Evolutionary conservation across 1,139 yeast genomes (phyloP).

Genomic region (Blastobotrys serpentis): DNA sequence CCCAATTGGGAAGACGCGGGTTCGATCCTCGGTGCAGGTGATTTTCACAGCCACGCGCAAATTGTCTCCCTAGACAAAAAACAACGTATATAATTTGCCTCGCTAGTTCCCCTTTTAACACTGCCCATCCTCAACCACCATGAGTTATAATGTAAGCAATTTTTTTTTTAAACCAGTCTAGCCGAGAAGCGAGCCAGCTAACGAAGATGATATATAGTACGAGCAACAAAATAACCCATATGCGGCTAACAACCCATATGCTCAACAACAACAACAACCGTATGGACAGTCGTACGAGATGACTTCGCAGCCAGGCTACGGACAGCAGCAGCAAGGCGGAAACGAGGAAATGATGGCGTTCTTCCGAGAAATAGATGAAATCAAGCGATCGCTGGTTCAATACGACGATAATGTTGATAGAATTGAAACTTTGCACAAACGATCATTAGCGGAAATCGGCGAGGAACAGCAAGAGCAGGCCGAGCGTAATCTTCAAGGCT

Average conservation of each 20-base stretch:
- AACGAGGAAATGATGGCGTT: constrained; percentile 66
- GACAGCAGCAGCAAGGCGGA: constrained; percentile 9
- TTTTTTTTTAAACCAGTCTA: neutral
- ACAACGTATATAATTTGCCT: neutral
- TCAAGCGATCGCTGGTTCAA: constrained; percentile 77
- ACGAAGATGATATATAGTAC: neutral
- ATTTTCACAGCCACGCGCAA: constrained; percentile 8
- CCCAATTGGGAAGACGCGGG: neutral
- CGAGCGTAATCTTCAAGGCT: constrained; percentile 72
- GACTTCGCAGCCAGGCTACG: constrained; percentile 27
- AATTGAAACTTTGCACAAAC: constrained; percentile 78
- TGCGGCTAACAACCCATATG: constrained; percentile 2
- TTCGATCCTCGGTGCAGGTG: constrained; percentile 8
- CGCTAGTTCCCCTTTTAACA: neutral
- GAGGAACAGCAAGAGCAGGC: constrained; percentile 67
- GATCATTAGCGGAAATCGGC: constrained; percentile 79
- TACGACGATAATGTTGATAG: constrained; percentile 76
- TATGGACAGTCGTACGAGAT: constrained; percentile 24
- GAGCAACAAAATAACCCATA: constrained; percentile 10
- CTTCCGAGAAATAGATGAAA: constrained; percentile 79
- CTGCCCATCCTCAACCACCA: neutral
- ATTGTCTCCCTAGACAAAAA: constrained; percentile 1
- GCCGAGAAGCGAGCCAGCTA: neutral
- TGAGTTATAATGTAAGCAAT: constrained; percentile 10
- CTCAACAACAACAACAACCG: neutral